Evolutionary conservation across 345 rosid species (phyloP), one percentile per base, ranked within the genome.

Genomic region (Melaleuca quinquenervia): DNA sequence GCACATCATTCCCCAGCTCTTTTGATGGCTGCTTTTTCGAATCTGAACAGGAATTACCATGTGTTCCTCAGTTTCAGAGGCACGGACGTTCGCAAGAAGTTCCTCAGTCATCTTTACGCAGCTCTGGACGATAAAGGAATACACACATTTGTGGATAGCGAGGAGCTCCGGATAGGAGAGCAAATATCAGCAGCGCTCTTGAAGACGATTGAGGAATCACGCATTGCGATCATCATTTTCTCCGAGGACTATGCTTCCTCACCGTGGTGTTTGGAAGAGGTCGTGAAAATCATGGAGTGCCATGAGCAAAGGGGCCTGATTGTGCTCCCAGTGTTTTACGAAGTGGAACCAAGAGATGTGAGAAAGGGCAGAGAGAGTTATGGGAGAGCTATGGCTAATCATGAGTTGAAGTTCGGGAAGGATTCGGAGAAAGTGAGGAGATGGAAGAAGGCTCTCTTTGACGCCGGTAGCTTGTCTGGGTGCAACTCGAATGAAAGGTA

Each of bases 351-450:
- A 0, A 60, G 18, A 6, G 70, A 60, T 5, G 70, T 60, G 5
- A 60, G 36, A 3, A 0, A 0, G 0, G 8, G 8, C 8, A 12
- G 36, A 13, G 18, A 58, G 4, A n/a, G 32, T 58, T 58, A 58
- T n/a, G 0, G 0, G 70, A n/a, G 8, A n/a, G 36, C 18, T 60
- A n/a, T 60, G 36, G 36, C 0, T 1, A 0, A n/a, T 0, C 70
- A n/a, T n/a, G 36, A 60, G 36, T 60, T 0, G 18, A 60, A 60
- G 20, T 6, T 58, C 0, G 36, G 20, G 5, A 6, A 60, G 36
- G 9, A 60, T n/a, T 60, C 1, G 0, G 74, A 60, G 18, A 27
- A 60, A 60, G 74, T 60, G 74, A 13, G 27, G 36, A 60, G 74
- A 27, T 60, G 74, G 9, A n/a, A 60, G 9, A 60, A 12, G 74